Conservation (phyloP, 768 basidiomycete species). For the Pleurotus sapidus region DNA sequence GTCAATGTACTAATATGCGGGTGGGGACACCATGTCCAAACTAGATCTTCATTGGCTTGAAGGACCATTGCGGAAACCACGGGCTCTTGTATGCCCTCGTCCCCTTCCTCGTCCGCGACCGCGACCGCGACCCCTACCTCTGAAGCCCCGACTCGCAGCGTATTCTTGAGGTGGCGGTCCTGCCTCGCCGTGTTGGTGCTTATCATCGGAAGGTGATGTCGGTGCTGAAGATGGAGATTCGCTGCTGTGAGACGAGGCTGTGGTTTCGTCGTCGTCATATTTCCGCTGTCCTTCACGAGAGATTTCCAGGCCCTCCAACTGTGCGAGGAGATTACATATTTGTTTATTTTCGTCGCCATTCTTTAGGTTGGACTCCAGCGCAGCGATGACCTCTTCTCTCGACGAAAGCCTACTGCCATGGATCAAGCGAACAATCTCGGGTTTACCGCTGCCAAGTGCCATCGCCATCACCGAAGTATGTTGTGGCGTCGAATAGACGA, state of each 20-base stretch:
- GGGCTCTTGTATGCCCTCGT: constrained; percentile 34
- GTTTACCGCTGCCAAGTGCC: constrained; percentile 58
- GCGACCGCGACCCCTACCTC: constrained; percentile 23
- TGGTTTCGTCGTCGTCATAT: constrained; percentile 2
- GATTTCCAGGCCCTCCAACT: constrained; percentile 11
- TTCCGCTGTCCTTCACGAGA: constrained; percentile 3
- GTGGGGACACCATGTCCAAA: constrained; percentile 6
- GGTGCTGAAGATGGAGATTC: background rate
- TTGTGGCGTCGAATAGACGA: constrained; percentile 44
- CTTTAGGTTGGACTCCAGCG: constrained; percentile 35
- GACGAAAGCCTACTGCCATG: constrained; percentile 56
- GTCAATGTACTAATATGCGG: constrained; percentile 5
- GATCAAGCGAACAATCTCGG: constrained; percentile 62
- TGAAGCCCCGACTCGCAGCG: constrained; percentile 11
- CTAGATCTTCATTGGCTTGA: constrained; percentile 17
- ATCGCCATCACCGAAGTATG: constrained; percentile 48
- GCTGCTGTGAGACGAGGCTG: constrained; percentile 10
- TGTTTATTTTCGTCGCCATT: constrained; percentile 29
- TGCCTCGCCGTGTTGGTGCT: too few species aligned
- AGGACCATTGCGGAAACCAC: constrained; percentile 27
- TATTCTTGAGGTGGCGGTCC: background rate
- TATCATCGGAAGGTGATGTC: background rate
- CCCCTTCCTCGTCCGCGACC: constrained; percentile 38
- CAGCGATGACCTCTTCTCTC: constrained; percentile 43
- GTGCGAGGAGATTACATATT: constrained; percentile 44